phyloP scores from a whole-genome alignment of 768 basidiomycete species.

The Boletus eberwhitei region DNA sequence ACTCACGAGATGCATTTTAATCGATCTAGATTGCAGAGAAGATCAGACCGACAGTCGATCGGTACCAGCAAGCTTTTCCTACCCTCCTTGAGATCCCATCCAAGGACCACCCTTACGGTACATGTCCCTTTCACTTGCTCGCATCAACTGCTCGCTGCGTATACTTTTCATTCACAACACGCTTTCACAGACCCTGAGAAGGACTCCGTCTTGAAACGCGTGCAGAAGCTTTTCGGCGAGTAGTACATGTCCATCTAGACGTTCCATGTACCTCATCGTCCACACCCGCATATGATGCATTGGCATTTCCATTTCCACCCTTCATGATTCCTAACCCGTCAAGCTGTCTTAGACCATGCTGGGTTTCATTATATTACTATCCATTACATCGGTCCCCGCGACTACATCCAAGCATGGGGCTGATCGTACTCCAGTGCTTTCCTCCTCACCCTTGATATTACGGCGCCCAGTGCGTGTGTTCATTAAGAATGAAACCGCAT shows the following conservation, averaged over 20 bases:
- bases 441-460: slow-evolving; percentile 10
- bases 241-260: slow-evolving; percentile 35
- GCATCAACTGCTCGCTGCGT: not conserved
- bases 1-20: slow-evolving; percentile 10
- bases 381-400: slow-evolving; percentile 21
- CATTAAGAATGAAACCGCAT: slow-evolving; percentile 58
- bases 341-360: slow-evolving; percentile 20
- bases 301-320: slow-evolving; percentile 2
- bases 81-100: slow-evolving; percentile 96
- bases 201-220: slow-evolving; percentile 92
- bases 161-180: slow-evolving; percentile 18
- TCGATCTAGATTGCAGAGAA: slow-evolving; percentile 84
- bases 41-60: slow-evolving; percentile 92
- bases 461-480: slow-evolving; percentile 10
- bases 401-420: slow-evolving; percentile 13
- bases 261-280: slow-evolving; percentile 13
- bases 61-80: slow-evolving; percentile 94
- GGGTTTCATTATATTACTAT: slow-evolving; percentile 24
- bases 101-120: slow-evolving; percentile 98
- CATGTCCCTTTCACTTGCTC: slow-evolving; percentile 21
- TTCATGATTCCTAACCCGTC: slow-evolving; percentile 8
- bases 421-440: slow-evolving; percentile 9
- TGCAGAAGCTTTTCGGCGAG: slow-evolving; percentile 95
- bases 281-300: slow-evolving; percentile 4
- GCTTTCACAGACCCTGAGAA: slow-evolving; percentile 77